These are phyloP conservation scores for Pichiaceae sp. DNA, from an alignment of 1,139 yeast genomes.

Conservation along the genomic window DNA sequence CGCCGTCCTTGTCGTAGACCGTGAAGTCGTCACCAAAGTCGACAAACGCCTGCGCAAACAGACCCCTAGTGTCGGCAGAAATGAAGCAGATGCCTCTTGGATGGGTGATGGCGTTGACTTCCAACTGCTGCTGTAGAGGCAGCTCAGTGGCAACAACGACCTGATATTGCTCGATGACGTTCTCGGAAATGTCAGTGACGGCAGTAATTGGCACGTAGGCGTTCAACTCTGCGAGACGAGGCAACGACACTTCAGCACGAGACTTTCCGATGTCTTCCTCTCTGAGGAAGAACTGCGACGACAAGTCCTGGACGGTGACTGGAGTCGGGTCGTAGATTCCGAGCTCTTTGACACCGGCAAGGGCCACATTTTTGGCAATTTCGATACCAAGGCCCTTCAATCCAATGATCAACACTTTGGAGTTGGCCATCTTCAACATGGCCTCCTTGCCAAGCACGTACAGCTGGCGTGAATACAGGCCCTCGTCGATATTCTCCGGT, in stretches of 20 bases:
- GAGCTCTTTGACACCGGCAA: conserved; percentile 94
- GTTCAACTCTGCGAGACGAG: conserved; percentile 72
- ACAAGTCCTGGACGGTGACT: conserved; percentile 62
- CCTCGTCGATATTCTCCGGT: conserved; percentile 65
- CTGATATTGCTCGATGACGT: conserved; percentile 51
- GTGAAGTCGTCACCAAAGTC: conserved; percentile 82
- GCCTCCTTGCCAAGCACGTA: conserved; percentile 95
- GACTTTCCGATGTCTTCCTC: conserved; percentile 63
- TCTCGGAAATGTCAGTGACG: conserved; percentile 43
- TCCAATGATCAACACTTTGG: conserved; percentile 84
- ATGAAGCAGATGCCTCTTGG: conserved; percentile 68
- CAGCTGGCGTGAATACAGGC: conserved; percentile 90
- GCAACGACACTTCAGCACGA: conserved; percentile 66
- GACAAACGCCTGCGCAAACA: conserved; percentile 82
- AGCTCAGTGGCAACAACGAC: conserved; percentile 80
- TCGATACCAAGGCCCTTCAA: conserved; percentile 89
- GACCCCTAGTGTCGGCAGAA: conserved; percentile 74
- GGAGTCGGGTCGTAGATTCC: conserved; percentile 79
- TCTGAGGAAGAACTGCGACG: conserved; percentile 79
- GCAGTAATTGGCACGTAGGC: conserved; percentile 84
- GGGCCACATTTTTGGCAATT: conserved; percentile 90
- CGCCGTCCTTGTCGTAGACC: conserved; percentile 82
- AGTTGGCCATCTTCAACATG: conserved; percentile 91
- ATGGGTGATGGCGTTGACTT: conserved; percentile 72
- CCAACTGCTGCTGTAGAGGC: conserved; percentile 64